Evolutionary conservation across 768 basidiomycete genomes (phyloP).

Genomic region (Leccinum incarnatum): DNA sequence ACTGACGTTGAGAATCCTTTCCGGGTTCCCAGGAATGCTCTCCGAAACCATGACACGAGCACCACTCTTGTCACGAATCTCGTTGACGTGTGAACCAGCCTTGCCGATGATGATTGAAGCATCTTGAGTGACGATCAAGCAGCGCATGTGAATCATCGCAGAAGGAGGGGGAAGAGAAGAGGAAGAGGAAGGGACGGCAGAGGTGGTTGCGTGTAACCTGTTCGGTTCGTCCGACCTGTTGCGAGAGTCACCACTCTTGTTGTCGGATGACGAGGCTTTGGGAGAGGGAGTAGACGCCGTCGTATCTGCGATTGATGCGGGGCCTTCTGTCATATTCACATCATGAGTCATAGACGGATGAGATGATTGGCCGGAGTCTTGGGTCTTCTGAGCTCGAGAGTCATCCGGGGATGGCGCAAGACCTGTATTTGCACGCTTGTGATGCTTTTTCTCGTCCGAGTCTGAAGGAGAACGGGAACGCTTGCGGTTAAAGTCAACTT

Average conservation of each 20-base stretch:
- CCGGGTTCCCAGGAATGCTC: slow-evolving; percentile 98
- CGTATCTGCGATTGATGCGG: slow-evolving; percentile 38
- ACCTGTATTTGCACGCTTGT: slow-evolving; percentile 85
- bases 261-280: slow-evolving; percentile 43
- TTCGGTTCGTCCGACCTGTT: slow-evolving; percentile 35
- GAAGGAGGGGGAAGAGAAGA: slow-evolving; percentile 54
- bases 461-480: slow-evolving; percentile 85
- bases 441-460: slow-evolving; percentile 72
- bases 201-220: slow-evolving; percentile 46
- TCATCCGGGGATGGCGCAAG: slow-evolving; percentile 61
- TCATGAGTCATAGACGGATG: slow-evolving; percentile 45
- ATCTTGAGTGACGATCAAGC: slow-evolving; percentile 98
- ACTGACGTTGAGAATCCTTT: slow-evolving; percentile 94
- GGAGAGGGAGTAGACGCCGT: slow-evolving; percentile 59
- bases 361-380: slow-evolving; percentile 41
- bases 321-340: slow-evolving; percentile 61
- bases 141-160: slow-evolving; percentile 93
- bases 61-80: slow-evolving; percentile 96
- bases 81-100: slow-evolving; percentile 93
- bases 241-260: slow-evolving; percentile 39
- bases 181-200: slow-evolving; percentile 49
- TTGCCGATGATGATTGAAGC: slow-evolving; percentile 99
- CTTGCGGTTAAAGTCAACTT: slow-evolving; percentile 81
- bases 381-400: slow-evolving; percentile 46
- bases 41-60: slow-evolving; percentile 97